Conservation (phyloP, 1,284 basidiomycete genomes). For the Microbotryum saponariae region DNA sequence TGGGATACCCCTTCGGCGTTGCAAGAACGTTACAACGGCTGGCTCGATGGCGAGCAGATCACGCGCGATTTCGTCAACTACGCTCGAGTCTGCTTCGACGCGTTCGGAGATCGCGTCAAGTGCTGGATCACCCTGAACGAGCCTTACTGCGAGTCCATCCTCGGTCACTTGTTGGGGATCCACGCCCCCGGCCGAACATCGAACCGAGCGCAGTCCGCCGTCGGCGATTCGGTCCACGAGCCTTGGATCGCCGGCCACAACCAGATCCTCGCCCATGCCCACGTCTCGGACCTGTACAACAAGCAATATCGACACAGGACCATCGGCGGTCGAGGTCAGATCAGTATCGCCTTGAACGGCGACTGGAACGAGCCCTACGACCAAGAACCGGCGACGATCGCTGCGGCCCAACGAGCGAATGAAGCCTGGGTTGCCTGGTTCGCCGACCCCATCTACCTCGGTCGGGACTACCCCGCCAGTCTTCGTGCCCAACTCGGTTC, state of each 20-base stretch:
- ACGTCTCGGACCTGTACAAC: slow-evolving; percentile 58
- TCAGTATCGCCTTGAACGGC: slow-evolving; percentile 67
- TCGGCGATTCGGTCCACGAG: slow-evolving; percentile 58
- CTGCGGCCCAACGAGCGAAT: slow-evolving; percentile 45
- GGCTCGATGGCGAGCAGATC: slow-evolving; percentile 58
- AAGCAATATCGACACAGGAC: slow-evolving; percentile 53
- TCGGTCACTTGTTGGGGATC: slow-evolving; percentile 54
- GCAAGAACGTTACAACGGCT: slow-evolving; percentile 59
- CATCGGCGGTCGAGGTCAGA: slow-evolving; percentile 46
- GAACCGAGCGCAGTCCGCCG: slow-evolving; percentile 50
- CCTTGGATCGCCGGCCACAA: slow-evolving; percentile 66
- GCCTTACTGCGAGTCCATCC: slow-evolving; percentile 57
- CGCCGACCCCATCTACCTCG: slow-evolving; percentile 20
- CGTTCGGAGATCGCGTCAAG: slow-evolving; percentile 66
- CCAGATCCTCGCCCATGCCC: slow-evolving; percentile 60
- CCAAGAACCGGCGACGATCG: slow-evolving; percentile 49
- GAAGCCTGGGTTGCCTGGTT: slow-evolving; percentile 19
- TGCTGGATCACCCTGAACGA: slow-evolving; percentile 52
- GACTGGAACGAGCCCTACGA: slow-evolving; percentile 61
- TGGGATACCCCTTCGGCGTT: slow-evolving; percentile 13
- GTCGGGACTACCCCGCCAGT: slow-evolving; percentile 55
- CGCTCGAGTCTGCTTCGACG: slow-evolving; percentile 60
- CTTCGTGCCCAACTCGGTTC: slow-evolving; percentile 56
- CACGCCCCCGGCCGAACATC: slow-evolving; percentile 63
- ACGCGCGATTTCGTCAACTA: slow-evolving; percentile 58